A percentile compares a stretch with the other conserved stretches of the same genome.
Evolutionary conservation across 2,329 filamentous ascomycete species (phyloP).

Genomic region (Teratosphaeria pseudoeucalypti): DNA sequence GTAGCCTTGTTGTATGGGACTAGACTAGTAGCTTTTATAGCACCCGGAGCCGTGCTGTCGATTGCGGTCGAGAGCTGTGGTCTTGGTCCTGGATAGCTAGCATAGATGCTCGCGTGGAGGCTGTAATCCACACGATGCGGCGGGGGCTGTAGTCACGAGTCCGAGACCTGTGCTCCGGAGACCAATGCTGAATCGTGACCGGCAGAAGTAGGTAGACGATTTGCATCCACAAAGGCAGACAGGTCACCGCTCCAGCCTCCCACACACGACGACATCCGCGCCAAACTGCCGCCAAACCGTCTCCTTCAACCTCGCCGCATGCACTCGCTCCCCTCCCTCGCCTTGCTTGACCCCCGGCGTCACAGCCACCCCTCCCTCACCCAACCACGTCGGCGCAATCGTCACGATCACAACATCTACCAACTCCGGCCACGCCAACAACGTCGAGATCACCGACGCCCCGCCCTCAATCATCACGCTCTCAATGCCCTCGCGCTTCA

Average conservation of each 20-base stretch:
- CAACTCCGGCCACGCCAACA: conserved; percentile 53
- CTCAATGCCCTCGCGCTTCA: conserved; percentile 50
- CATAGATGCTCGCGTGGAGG: too few species aligned
- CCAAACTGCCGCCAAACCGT: conserved; percentile 70
- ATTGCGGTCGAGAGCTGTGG: too few species aligned
- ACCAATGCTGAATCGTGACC: too few species aligned
- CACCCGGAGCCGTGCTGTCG: too few species aligned
- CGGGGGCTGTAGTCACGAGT: too few species aligned
- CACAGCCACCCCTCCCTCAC: conserved; percentile 68
- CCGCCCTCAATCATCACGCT: conserved; percentile 94
- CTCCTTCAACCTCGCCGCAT: conserved; percentile 55
- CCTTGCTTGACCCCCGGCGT: conserved; percentile 51
- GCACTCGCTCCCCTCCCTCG: conserved; percentile 35
- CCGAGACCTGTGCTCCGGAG: too few species aligned
- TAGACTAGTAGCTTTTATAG: too few species aligned
- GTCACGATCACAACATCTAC: conserved; percentile 77
- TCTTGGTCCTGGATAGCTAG: too few species aligned
- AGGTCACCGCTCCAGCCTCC: conserved; percentile 24
- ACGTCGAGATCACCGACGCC: conserved; percentile 66
- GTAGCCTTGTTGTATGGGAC: too few species aligned
- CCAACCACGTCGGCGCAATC: conserved; percentile 83
- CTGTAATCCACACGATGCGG: too few species aligned
- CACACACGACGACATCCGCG: conserved; percentile 74
- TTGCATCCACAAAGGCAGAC: neutral
- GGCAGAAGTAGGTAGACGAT: too few species aligned